Conservation (phyloP, 2,329 filamentous ascomycete genomes). For the Periconia sp. region DNA sequence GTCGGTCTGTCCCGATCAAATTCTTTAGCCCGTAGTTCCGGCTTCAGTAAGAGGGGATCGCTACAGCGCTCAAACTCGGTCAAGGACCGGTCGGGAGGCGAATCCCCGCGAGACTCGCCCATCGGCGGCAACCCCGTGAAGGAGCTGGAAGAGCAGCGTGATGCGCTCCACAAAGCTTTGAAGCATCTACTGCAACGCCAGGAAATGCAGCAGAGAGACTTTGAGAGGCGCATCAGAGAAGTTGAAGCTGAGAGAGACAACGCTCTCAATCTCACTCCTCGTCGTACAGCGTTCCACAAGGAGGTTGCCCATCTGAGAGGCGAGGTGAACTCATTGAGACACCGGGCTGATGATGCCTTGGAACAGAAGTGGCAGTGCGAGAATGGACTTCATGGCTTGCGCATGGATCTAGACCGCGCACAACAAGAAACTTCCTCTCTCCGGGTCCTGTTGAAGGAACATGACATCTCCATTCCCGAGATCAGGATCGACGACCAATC, state of each 20-base stretch:
- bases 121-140: slow-evolving; percentile 63
- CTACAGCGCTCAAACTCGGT: slow-evolving; percentile 59
- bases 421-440: slow-evolving; percentile 92
- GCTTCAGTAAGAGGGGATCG: slow-evolving; percentile 50
- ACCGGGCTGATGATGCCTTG: slow-evolving; percentile 88
- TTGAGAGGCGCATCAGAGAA: slow-evolving; percentile 77
- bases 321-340: slow-evolving; percentile 83
- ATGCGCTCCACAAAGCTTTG: slow-evolving; percentile 86
- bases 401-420: slow-evolving; percentile 95
- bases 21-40: slow-evolving; percentile 66
- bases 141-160: slow-evolving; percentile 90
- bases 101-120: slow-evolving; percentile 64
- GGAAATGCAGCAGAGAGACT: slow-evolving; percentile 81
- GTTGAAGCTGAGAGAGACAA: slow-evolving; percentile 81
- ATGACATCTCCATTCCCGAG: slow-evolving; percentile 78
- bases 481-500: slow-evolving; percentile 62
- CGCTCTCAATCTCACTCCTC: slow-evolving; percentile 71
- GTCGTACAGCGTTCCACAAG: slow-evolving; percentile 79
- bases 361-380: slow-evolving; percentile 97
- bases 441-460: slow-evolving; percentile 76
- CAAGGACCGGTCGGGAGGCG: slow-evolving; percentile 41
- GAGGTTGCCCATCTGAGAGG: slow-evolving; percentile 81
- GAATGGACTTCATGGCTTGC: slow-evolving; percentile 83
- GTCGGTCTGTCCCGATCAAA: slow-evolving; percentile 68
- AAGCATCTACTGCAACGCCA: slow-evolving; percentile 86